These are phyloP conservation scores for Lodderomyces beijingensis DNA, from an alignment of 1,139 yeast genomes.

Conservation along the genomic window DNA sequence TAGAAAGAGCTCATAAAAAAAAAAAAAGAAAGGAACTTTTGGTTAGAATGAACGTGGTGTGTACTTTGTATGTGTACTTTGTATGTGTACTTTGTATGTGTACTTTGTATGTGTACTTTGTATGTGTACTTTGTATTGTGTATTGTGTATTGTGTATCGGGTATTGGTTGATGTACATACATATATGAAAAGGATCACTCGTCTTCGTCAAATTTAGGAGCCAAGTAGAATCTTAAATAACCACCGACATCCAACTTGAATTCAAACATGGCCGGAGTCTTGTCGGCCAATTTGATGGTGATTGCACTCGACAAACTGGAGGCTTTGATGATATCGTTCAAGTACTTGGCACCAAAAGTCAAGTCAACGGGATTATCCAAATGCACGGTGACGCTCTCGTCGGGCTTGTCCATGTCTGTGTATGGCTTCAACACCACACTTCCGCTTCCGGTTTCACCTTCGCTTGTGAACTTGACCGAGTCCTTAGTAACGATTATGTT, in stretches of 20 bases:
- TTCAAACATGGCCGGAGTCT: constrained; percentile 92
- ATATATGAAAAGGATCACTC: constrained; percentile 34
- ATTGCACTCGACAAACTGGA: constrained; percentile 72
- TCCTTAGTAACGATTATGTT: constrained; percentile 87
- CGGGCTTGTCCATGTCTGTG: constrained; percentile 77
- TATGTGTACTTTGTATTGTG: no score
- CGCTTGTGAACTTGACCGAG: constrained; percentile 83
- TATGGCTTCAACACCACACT: constrained; percentile 81
- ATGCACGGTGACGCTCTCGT: constrained; percentile 67
- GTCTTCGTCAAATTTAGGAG: constrained; percentile 94
- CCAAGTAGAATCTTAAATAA: constrained; percentile 89
- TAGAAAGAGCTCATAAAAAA: constrained; percentile 32
- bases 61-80: no score
- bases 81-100: no score
- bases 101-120: no score
- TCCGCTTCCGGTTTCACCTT: constrained; percentile 92
- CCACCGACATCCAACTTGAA: constrained; percentile 87
- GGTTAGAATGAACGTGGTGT: no score
- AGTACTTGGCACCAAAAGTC: constrained; percentile 87
- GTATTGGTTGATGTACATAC: no score
- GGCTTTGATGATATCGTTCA: constrained; percentile 89
- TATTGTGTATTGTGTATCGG: no score
- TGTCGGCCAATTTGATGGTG: constrained; percentile 81
- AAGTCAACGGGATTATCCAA: constrained; percentile 84
- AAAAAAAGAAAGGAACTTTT: no score